Conservation (phyloP, 495 filamentous ascomycete species). For the Aspergillus heteromorphus region DNA sequence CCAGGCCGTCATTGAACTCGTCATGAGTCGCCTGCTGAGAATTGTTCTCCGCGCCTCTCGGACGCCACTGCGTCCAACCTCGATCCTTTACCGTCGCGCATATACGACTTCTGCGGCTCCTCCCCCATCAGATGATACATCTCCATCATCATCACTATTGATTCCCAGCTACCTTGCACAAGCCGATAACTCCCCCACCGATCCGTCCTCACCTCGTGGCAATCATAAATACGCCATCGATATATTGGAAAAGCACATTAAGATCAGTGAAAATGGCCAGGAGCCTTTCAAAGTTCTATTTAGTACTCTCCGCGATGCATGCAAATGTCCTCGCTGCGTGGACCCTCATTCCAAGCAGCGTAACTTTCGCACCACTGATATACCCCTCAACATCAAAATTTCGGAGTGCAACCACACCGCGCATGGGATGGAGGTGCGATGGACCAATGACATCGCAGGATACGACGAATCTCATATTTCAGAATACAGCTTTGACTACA, state of each 20-base stretch:
- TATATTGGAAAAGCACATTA: background rate
- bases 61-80: background rate
- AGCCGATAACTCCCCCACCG: too few species aligned
- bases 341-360: constrained; percentile 79
- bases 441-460: constrained; percentile 54
- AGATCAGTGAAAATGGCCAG: background rate
- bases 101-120: background rate
- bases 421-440: constrained; percentile 51
- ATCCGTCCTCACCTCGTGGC: too few species aligned
- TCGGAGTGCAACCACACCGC: constrained; percentile 23
- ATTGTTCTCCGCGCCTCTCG: background rate
- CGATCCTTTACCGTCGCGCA: background rate
- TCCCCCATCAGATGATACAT: background rate
- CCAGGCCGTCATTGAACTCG: background rate
- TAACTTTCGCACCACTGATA: constrained; percentile 67
- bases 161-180: background rate
- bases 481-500: constrained; percentile 27
- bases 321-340: constrained; percentile 65
- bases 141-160: background rate
- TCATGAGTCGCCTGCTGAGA: background rate
- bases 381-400: constrained; percentile 51
- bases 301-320: constrained; percentile 62
- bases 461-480: constrained; percentile 46
- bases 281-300: background rate
- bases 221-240: too few species aligned